These are phyloP conservation scores for Alternaria panax DNA, from an alignment of 2,329 filamentous ascomycete genomes.

Conservation along the genomic window DNA sequence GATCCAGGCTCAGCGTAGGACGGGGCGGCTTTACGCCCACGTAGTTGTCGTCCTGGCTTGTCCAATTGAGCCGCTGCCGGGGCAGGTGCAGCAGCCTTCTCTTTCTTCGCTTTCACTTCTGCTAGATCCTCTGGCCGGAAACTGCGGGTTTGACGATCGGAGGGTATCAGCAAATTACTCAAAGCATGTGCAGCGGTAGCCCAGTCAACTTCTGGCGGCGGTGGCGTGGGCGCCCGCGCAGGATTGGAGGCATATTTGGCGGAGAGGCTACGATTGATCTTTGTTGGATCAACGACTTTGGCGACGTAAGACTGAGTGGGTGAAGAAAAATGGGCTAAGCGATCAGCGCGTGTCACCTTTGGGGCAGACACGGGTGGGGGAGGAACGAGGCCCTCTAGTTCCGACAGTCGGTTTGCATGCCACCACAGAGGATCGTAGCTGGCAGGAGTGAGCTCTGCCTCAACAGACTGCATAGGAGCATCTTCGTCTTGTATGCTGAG, in stretches of 20 bases:
- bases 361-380: conserved; percentile 48
- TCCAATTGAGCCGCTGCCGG: conserved; percentile 51
- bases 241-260: conserved; percentile 50
- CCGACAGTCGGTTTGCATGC: conserved; percentile 44
- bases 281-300: conserved; percentile 74
- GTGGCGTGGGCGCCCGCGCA: conserved; percentile 65
- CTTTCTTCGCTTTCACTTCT: conserved; percentile 65
- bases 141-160: conserved; percentile 76
- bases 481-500: conserved; percentile 44
- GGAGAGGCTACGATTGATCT: conserved; percentile 69
- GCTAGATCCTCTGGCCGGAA: conserved; percentile 78
- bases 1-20: conserved; percentile 62
- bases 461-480: conserved; percentile 25
- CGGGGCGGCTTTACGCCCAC: conserved; percentile 68
- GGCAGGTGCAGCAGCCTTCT: conserved; percentile 53
- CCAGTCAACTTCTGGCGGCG: conserved; percentile 86
- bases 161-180: conserved; percentile 81
- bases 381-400: conserved; percentile 45
- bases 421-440: conserved; percentile 56
- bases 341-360: conserved; percentile 69
- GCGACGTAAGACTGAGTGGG: conserved; percentile 88
- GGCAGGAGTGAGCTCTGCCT: conserved; percentile 27
- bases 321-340: conserved; percentile 77
- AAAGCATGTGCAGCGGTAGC: conserved; percentile 82
- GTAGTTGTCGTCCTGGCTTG: conserved; percentile 67